Evolutionary conservation across 2,329 filamentous ascomycete species (phyloP).

Genomic region (Sphaerulina vaccinii): DNA sequence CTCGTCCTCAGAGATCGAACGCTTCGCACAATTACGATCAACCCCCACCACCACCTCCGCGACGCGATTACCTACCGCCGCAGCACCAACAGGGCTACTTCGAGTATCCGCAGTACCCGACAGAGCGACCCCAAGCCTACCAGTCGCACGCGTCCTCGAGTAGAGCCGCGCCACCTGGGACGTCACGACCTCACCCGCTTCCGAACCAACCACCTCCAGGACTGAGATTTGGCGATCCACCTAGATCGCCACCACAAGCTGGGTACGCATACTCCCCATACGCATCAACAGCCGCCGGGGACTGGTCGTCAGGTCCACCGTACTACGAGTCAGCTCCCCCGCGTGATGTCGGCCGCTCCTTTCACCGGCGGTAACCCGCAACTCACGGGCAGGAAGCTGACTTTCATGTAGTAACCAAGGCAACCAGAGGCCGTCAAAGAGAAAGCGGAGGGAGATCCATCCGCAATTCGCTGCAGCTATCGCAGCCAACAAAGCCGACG

Average conservation of each 20-base stretch:
- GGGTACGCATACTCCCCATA: slow-evolving; percentile 13
- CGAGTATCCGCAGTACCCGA: slow-evolving; percentile 5
- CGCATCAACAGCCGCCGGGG: slow-evolving; percentile 11
- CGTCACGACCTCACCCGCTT: slow-evolving; percentile 7
- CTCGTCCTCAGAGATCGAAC: neutral
- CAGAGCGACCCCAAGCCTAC: neutral
- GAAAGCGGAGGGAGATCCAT: neutral
- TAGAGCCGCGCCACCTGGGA: too few species aligned
- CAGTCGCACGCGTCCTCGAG: neutral
- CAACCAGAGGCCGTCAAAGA: neutral
- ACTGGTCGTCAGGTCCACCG: slow-evolving; percentile 11
- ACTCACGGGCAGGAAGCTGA: slow-evolving; percentile 10
- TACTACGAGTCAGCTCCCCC: slow-evolving; percentile 12
- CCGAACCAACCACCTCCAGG: slow-evolving; percentile 2
- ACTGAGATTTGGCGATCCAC: neutral
- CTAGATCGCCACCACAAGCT: slow-evolving; percentile 6
- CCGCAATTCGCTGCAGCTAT: neutral
- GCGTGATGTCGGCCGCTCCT: slow-evolving; percentile 12
- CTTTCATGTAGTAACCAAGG: slow-evolving; percentile 6
- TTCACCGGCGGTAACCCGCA: slow-evolving; percentile 1
- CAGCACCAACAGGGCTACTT: neutral
- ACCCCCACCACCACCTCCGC: neutral
- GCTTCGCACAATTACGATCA: neutral
- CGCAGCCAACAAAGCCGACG: neutral
- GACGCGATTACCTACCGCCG: neutral